Base-by-base conservation (phyloP, 306 rosid genomes). In the Trifolium dubium region DNA sequence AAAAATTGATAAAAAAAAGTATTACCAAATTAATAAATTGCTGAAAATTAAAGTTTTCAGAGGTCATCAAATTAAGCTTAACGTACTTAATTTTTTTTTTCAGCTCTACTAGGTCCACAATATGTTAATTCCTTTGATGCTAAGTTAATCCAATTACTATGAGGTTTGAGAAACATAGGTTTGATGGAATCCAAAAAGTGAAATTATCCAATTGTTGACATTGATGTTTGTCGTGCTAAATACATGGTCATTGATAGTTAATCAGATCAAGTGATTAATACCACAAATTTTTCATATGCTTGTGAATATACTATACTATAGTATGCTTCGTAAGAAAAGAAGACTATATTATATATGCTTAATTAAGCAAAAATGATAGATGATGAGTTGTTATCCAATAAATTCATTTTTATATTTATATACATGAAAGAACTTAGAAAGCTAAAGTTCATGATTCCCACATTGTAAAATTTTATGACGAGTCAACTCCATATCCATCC, bases 401-500 rank as follows among this genome's bases (percentile, higher is more conserved):
- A n/a, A n/a, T 41, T 41, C 47, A 10, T 1, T 40, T 40, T 6
- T 40, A 5, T 39, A 39, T 40, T 40, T 69, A 72, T 73, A 71
- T 50, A 55, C 58, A 35, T 10, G 41, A 37, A 40, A 67, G 14
- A 64, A 66, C 14, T 54, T 73, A 14, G 41, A 50, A 77, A 63
- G 75, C 6, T 7, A 51, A 46, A 73, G 72, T 78, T 85, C 77
- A 4, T 23, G 58, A 82, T 85, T 82, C 87, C 50, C 18, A 11
- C 17, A 70, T 43, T 51, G 60, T 41, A 53, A 79, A 67, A 64
- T 64, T 17, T 64, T 77, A 31, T 50, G 14, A 34, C n/a, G 46
- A 70, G 92, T 86, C 86, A 86, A 80, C 81, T 72, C 64, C 15
- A 56, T 8, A 53, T 18, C 12, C 31, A 53, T 54, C 14, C 60